These are phyloP conservation scores for Cyclotella choctawhatcheeana DNA, from an alignment of 108 stramenopile genomes.

Conservation along the genomic window DNA sequence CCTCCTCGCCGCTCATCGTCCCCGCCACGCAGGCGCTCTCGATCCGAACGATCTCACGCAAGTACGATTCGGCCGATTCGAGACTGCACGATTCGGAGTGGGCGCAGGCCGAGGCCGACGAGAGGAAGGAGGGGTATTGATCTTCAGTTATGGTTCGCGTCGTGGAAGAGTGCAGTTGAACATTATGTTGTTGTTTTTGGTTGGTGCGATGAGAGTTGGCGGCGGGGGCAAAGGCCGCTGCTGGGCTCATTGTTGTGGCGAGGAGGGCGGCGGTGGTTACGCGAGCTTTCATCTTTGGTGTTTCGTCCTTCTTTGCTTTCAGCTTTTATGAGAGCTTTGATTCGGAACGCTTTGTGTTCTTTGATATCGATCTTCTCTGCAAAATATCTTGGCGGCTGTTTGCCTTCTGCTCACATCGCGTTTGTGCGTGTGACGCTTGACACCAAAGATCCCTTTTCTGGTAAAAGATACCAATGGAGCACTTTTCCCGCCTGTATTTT, in stretches of 20 bases:
- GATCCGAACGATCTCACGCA: constrained; percentile 58
- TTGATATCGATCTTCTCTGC: neutral
- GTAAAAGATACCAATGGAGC: no score
- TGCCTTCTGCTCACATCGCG: neutral
- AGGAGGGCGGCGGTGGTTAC: neutral
- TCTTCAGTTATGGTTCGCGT: constrained; percentile 16
- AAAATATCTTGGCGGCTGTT: no score
- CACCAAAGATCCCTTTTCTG: constrained; percentile 7
- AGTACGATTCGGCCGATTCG: constrained; percentile 55
- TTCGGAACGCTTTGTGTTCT: neutral
- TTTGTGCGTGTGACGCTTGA: neutral
- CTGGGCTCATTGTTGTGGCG: neutral
- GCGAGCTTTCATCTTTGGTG: neutral
- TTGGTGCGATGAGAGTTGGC: neutral
- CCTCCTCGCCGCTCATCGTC: constrained; percentile 19
- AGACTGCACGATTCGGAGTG: constrained; percentile 64
- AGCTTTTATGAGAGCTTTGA: neutral
- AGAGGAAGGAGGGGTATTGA: constrained; percentile 25
- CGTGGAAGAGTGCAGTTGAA: no score
- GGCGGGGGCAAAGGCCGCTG: neutral
- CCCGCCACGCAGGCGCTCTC: constrained; percentile 61
- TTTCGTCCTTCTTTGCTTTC: neutral
- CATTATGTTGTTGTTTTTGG: no score
- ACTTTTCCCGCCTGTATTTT: no score
- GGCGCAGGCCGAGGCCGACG: constrained; percentile 54